These are phyloP conservation scores for Omphalea diandra DNA, from an alignment of 441 rosid genomes.

Conservation along the genomic window DNA sequence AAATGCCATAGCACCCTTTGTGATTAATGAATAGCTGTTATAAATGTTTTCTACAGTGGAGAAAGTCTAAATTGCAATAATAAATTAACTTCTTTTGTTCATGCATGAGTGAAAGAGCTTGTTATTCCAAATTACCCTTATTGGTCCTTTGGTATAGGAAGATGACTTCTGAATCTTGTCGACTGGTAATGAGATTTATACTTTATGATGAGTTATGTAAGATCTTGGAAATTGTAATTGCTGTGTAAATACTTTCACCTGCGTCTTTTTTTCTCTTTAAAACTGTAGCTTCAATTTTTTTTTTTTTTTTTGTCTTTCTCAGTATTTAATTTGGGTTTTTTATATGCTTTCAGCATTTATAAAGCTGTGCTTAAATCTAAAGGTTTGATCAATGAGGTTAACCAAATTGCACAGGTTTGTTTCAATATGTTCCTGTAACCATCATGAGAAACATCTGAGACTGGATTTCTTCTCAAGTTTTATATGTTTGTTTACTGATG, in stretches of 20 bases:
- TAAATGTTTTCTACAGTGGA: neutral
- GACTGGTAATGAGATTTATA: neutral
- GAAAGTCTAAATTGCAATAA: neutral
- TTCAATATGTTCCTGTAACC: slow-evolving; percentile 23
- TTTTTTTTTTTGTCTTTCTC: neutral
- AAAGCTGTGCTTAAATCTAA: slow-evolving; percentile 87
- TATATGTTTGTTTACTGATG: slow-evolving; percentile 25
- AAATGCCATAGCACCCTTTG: neutral
- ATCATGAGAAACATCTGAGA: slow-evolving; percentile 12
- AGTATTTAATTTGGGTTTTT: slow-evolving; percentile 18
- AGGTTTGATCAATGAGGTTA: slow-evolving; percentile 76
- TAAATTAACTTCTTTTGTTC: neutral
- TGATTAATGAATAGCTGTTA: neutral
- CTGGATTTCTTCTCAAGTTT: slow-evolving; percentile 19
- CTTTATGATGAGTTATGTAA: neutral
- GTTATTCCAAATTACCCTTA: neutral
- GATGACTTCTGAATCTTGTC: neutral
- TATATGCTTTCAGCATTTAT: slow-evolving; percentile 60
- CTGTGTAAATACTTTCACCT: slow-evolving; percentile 10
- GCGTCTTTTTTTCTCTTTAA: neutral
- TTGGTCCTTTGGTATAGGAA: neutral
- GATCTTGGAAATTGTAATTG: neutral
- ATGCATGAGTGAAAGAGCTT: neutral
- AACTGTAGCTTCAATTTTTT: slow-evolving; percentile 1
- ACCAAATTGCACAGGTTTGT: slow-evolving; percentile 97